phyloP scores from a whole-genome alignment of 495 filamentous ascomycete genomes.

The Aspergillus cavernicola region DNA sequence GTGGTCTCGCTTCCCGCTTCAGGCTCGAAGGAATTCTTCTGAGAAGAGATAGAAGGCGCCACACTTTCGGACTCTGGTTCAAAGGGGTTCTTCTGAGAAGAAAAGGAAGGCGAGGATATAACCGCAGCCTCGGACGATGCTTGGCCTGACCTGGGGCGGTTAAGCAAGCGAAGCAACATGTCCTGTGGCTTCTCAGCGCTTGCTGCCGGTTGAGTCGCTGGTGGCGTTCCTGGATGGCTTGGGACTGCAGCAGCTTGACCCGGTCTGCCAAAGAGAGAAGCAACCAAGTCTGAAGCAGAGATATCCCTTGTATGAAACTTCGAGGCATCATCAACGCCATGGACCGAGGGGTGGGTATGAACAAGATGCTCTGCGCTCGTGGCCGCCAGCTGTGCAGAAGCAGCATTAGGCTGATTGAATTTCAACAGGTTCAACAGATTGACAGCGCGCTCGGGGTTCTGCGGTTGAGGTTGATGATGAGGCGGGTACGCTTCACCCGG shows the following conservation, averaged over 20 bases:
- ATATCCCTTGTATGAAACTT: slow-evolving; percentile 49
- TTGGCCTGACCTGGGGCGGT: slow-evolving; percentile 48
- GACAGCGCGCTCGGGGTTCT: slow-evolving; percentile 56
- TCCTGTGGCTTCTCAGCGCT: slow-evolving; percentile 57
- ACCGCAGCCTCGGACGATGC: slow-evolving; percentile 9
- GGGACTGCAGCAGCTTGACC: slow-evolving; percentile 22
- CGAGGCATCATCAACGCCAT: slow-evolving; percentile 30
- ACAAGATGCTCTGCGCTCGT: slow-evolving; percentile 31
- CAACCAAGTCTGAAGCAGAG: slow-evolving; percentile 61
- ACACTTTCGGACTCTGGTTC: slow-evolving; percentile 2
- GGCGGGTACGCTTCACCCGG: slow-evolving; percentile 34
- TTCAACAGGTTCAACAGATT: slow-evolving; percentile 84
- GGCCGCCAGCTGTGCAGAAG: slow-evolving; percentile 31
- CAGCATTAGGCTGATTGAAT: slow-evolving; percentile 58
- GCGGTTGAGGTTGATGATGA: slow-evolving; percentile 25
- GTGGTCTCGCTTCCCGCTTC: slow-evolving; percentile 5
- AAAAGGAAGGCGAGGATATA: slow-evolving; percentile 12
- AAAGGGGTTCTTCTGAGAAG: slow-evolving; percentile 15
- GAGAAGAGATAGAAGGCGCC: slow-evolving; percentile 15
- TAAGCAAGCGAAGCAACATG: slow-evolving; percentile 61
- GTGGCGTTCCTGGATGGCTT: slow-evolving; percentile 9
- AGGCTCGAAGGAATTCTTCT: slow-evolving; percentile 1
- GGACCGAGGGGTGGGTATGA: slow-evolving; percentile 34
- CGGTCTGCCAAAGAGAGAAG: slow-evolving; percentile 51
- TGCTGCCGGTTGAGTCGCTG: slow-evolving; percentile 25